Evolutionary conservation across 1,284 basidiomycete species (phyloP).

Genomic region (Ustilago sp.): DNA sequence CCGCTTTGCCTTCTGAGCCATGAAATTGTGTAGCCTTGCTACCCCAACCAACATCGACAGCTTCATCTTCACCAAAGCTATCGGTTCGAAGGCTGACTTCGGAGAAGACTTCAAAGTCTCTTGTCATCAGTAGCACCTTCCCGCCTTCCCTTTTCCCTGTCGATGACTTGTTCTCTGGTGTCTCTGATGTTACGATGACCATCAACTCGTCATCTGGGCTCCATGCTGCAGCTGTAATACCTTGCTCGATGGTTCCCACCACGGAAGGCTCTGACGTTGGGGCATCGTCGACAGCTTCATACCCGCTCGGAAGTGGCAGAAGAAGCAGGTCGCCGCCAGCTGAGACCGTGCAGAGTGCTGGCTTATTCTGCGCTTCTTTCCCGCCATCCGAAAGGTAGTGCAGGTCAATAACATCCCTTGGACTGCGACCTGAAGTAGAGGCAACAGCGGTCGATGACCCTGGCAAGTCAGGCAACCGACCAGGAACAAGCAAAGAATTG

Average conservation of each 20-base stretch:
- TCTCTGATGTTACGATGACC: conserved; percentile 72
- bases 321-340: conserved; percentile 66
- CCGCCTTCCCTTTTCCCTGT: conserved; percentile 66
- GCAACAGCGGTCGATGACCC: conserved; percentile 31
- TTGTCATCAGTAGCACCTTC: conserved; percentile 88
- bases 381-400: conserved; percentile 64
- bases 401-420: conserved; percentile 48
- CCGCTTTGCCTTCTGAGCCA: conserved; percentile 90
- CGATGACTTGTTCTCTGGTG: conserved; percentile 25
- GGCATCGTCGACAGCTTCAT: conserved; percentile 17
- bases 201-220: conserved; percentile 89
- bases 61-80: conserved; percentile 89
- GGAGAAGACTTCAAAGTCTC: conserved; percentile 86
- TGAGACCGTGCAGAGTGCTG: conserved; percentile 60
- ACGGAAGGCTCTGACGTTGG: conserved; percentile 46
- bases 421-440: conserved; percentile 17
- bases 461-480: conserved; percentile 18
- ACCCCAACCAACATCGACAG: conserved; percentile 97
- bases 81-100: conserved; percentile 79
- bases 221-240: conserved; percentile 86
- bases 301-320: conserved; percentile 26
- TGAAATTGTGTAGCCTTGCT: conserved; percentile 97
- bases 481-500: conserved; percentile 38
- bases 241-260: conserved; percentile 83
- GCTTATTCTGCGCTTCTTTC: conserved; percentile 40